These are phyloP conservation scores for Pulveroboletus frians DNA, from an alignment of 768 basidiomycete genomes.

Conservation along the genomic window DNA sequence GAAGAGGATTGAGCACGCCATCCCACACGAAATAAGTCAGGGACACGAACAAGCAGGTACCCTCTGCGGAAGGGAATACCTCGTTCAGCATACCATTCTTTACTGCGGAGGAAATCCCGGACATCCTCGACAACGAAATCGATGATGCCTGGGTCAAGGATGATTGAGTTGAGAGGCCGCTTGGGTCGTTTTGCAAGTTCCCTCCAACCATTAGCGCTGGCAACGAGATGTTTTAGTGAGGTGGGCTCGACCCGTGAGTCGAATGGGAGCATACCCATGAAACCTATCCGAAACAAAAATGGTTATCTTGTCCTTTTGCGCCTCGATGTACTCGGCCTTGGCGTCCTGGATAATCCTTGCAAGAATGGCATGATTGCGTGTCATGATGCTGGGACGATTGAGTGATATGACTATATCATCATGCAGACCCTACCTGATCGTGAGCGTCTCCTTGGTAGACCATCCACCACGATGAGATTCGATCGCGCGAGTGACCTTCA, in stretches of 20 bases:
- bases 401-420: background rate
- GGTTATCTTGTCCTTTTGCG: conserved; percentile 46
- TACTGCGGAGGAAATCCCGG: conserved; percentile 62
- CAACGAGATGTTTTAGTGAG: conserved; percentile 1
- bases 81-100: conserved; percentile 66
- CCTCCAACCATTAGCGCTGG: conserved; percentile 43
- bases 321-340: conserved; percentile 45
- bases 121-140: conserved; percentile 65
- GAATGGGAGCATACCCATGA: conserved; percentile 29
- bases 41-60: conserved; percentile 50
- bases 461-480: conserved; percentile 16
- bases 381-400: conserved; percentile 40
- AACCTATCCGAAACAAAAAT: conserved; percentile 49
- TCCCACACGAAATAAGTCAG: background rate
- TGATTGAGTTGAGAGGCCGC: conserved; percentile 60
- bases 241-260: background rate
- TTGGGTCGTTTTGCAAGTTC: conserved; percentile 55
- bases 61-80: conserved; percentile 82
- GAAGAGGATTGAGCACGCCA: background rate
- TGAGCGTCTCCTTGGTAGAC: conserved; percentile 18
- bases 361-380: conserved; percentile 42
- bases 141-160: conserved; percentile 65
- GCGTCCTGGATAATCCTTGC: conserved; percentile 51
- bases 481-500: conserved; percentile 22
- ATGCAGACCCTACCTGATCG: conserved; percentile 16